These are phyloP conservation scores for Chrysoporthe cubensis DNA, from an alignment of 2,329 filamentous ascomycete species.

Conservation along the genomic window DNA sequence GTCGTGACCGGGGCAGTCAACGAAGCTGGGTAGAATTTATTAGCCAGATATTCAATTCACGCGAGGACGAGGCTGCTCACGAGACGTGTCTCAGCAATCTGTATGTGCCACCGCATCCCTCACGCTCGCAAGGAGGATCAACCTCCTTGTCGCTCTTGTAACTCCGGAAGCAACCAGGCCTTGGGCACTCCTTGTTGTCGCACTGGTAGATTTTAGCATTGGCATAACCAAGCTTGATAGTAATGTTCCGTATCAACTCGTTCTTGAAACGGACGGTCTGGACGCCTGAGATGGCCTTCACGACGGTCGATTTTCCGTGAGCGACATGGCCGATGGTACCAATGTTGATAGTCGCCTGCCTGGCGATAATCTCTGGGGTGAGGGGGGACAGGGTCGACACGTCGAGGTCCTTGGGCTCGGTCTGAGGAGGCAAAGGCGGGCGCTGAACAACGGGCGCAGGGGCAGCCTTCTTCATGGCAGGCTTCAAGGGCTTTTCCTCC, in stretches of 20 bases:
- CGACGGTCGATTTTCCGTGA: slow-evolving; percentile 97
- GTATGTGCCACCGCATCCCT: slow-evolving; percentile 88
- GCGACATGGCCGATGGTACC: slow-evolving; percentile 98
- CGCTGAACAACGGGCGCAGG: slow-evolving; percentile 59
- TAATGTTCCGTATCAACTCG: slow-evolving; percentile 98
- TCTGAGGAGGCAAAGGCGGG: slow-evolving; percentile 76
- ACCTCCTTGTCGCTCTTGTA: slow-evolving; percentile 99
- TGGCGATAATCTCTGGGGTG: slow-evolving; percentile 94
- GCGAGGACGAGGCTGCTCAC: slow-evolving; percentile 55
- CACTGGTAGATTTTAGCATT: slow-evolving; percentile 99
- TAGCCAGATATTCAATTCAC: slow-evolving; percentile 30
- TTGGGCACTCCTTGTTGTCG: slow-evolving; percentile 86
- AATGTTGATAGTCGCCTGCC: slow-evolving; percentile 98
- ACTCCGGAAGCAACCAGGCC: slow-evolving; percentile 93
- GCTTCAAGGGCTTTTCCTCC: slow-evolving; percentile 75
- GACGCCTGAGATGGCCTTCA: slow-evolving; percentile 98
- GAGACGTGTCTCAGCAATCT: slow-evolving; percentile 88
- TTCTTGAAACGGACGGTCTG: slow-evolving; percentile 99
- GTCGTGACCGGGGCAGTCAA: slow-evolving; percentile 99
- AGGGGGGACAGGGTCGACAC: slow-evolving; percentile 79
- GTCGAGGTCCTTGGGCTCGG: slow-evolving; percentile 87
- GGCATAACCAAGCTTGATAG: slow-evolving; percentile 99
- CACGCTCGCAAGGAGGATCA: slow-evolving; percentile 91
- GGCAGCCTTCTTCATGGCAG: slow-evolving; percentile 79
- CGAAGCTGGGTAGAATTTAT: slow-evolving; percentile 66